phyloP scores from a whole-genome alignment of 2,329 filamentous ascomycete genomes.

The Hymenoscyphus occultus region DNA sequence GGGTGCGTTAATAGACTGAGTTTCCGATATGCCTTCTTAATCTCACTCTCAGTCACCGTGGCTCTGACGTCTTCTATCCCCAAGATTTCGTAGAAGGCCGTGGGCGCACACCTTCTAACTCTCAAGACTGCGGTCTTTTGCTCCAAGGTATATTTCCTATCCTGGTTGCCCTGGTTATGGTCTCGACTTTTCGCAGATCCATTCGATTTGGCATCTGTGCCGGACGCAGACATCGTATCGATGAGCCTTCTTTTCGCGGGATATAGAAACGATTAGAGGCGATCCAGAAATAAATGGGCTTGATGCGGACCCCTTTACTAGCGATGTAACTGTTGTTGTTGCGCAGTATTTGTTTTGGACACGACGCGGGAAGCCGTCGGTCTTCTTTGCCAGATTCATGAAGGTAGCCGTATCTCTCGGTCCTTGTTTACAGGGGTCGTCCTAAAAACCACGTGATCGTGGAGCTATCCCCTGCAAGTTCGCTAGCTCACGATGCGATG shows the following conservation, averaged over 20 bases:
- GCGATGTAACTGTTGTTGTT: conserved; percentile 7
- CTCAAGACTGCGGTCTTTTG: conserved; percentile 90
- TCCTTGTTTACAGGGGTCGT: background rate
- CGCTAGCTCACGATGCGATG: background rate
- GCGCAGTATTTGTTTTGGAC: conserved; percentile 18
- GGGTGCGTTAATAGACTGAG: conserved; percentile 92
- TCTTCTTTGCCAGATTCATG: background rate
- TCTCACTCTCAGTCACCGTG: conserved; percentile 73
- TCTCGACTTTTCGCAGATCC: conserved; percentile 41
- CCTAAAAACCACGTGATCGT: background rate
- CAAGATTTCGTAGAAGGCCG: conserved; percentile 94
- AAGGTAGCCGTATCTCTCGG: background rate
- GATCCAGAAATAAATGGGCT: background rate
- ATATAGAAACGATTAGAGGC: background rate
- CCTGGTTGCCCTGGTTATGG: conserved; percentile 56
- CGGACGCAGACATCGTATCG: conserved; percentile 39
- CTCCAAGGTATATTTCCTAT: conserved; percentile 77
- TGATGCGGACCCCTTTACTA: background rate
- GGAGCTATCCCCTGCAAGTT: background rate
- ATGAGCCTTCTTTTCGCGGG: conserved; percentile 3
- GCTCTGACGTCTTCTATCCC: conserved; percentile 63
- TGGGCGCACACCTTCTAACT: conserved; percentile 78
- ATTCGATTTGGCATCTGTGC: conserved; percentile 39
- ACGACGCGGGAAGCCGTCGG: conserved; percentile 15
- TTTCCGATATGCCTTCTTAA: conserved; percentile 98